Percentiles rank a stretch among this genome's conserved stretches.
These are phyloP conservation scores for Fraxinus paxiana DNA, from an alignment of 305 asterid genomes.

Conservation along the genomic window DNA sequence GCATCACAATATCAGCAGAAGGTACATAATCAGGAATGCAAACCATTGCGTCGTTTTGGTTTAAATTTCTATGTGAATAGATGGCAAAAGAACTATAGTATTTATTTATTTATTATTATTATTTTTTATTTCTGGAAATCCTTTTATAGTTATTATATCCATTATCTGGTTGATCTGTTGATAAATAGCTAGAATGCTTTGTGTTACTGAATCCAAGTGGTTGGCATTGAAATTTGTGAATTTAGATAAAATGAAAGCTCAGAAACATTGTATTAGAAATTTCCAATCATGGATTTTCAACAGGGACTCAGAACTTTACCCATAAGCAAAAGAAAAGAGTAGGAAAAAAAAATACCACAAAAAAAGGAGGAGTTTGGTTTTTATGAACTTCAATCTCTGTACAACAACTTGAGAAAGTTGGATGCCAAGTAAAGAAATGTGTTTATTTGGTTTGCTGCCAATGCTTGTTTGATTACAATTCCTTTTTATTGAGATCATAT, in stretches of 20 bases:
- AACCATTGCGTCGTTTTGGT: constrained; percentile 20
- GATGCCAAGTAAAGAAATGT: neutral
- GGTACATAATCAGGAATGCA: constrained; percentile 39
- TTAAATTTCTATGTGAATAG: constrained; percentile 4
- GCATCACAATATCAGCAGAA: constrained; percentile 78
- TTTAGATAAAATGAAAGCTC: neutral
- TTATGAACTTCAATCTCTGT: neutral
- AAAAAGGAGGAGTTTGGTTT: constrained; percentile 12
- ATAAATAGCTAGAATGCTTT: neutral
- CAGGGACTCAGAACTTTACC: constrained; percentile 15
- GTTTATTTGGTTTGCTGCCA: constrained; percentile 13
- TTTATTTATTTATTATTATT: neutral
- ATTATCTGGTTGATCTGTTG: neutral
- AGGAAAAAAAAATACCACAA: neutral
- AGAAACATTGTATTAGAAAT: neutral
- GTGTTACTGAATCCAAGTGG: constrained; percentile 12
- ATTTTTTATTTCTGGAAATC: neutral
- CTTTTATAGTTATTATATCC: neutral
- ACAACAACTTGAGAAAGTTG: neutral
- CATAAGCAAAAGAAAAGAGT: neutral
- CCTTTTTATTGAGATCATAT: constrained; percentile 18
- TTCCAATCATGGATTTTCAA: constrained; percentile 1
- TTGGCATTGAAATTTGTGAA: neutral
- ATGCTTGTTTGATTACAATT: constrained; percentile 16
- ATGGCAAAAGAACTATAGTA: neutral